Evolutionary conservation across 2,329 filamentous ascomycete genomes (phyloP), one percentile per base, ranked within the genome.

Genomic region (Nothophoma quercina): DNA sequence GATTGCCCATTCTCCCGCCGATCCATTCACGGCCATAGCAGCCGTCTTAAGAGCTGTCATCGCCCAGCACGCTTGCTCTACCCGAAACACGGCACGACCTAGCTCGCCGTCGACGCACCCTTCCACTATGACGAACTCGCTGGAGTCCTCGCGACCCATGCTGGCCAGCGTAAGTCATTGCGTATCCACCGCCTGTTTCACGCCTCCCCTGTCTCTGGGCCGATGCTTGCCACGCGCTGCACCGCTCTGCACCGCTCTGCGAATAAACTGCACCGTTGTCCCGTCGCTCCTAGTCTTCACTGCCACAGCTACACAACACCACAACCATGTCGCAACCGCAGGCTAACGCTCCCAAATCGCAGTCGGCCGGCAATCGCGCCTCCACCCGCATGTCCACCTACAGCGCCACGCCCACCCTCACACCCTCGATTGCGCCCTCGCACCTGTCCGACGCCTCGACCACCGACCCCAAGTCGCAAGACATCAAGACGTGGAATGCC

Each of bases 401-500:
- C 75, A 80, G 77, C 68, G 74, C 76, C 63, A 73, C 79, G 22
- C 79, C 79, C 38, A 81, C 79, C 21, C 74, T 81, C 55, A 75
- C 79, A 42, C 79, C 79, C 36, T 81, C 79, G n/a, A 75, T 81
- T 54, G 79, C 79, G 7, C 75, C 78, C 47, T 75, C 73, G 45
- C 72, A 75, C 62, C 64, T 75, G 25, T 75, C 71, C 13, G 62
- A 49, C 47, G 71, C 69, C 38, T 74, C 72, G 2, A 71, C 65
- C 38, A 64, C 64, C 63, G 74, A 77, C 71, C 81, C 82, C 57
- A 81, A 82, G 68, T 77, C 83, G 58, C 80, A 81, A 58, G 85
- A 87, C 67, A 86, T 95, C 71, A 84, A 88, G 74, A 85, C 90
- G 63, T 91, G 95, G 74, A 88, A 90, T 65, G 85, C 88, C 56